phyloP scores from a whole-genome alignment of 2,329 filamentous ascomycete species.

The Neofusicoccum umdonicola region DNA sequence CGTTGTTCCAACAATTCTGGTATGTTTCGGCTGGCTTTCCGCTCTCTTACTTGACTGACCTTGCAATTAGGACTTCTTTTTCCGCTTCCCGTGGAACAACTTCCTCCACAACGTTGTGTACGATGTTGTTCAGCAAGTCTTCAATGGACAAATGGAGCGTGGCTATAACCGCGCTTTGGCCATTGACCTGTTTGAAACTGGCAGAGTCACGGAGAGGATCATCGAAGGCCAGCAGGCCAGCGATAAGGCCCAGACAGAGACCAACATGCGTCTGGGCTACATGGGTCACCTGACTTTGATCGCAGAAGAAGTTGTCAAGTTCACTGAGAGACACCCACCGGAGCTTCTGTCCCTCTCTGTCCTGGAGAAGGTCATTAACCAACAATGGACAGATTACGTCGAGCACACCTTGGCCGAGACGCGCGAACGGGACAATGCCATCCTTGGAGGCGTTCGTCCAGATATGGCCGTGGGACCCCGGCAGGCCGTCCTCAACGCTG shows the following conservation, averaged over 20 bases:
- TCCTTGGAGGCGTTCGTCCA: constrained; percentile 88
- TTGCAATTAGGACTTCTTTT: constrained; percentile 79
- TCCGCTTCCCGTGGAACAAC: constrained; percentile 98
- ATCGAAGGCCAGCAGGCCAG: constrained; percentile 85
- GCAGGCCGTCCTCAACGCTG: constrained; percentile 61
- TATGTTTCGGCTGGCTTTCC: constrained; percentile 50
- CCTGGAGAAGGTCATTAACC: constrained; percentile 82
- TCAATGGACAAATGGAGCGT: constrained; percentile 96
- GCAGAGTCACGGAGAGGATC: constrained; percentile 85
- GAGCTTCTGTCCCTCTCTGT: constrained; percentile 82
- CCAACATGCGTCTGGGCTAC: constrained; percentile 90
- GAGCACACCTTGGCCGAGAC: constrained; percentile 92
- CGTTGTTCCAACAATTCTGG: constrained; percentile 92
- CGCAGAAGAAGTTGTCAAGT: constrained; percentile 97
- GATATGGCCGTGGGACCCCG: constrained; percentile 84
- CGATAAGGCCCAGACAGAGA: constrained; percentile 78
- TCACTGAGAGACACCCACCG: constrained; percentile 88
- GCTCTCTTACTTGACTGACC: background rate
- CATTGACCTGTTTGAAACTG: constrained; percentile 87
- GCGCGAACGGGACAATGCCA: constrained; percentile 94
- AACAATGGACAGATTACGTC: constrained; percentile 91
- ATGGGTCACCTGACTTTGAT: constrained; percentile 98
- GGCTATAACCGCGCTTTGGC: constrained; percentile 89
- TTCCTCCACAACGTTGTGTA: constrained; percentile 99
- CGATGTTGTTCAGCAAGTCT: constrained; percentile 97